phyloP scores from a whole-genome alignment of 2,329 filamentous ascomycete genomes.

The Chrysosporium queenslandicum region DNA sequence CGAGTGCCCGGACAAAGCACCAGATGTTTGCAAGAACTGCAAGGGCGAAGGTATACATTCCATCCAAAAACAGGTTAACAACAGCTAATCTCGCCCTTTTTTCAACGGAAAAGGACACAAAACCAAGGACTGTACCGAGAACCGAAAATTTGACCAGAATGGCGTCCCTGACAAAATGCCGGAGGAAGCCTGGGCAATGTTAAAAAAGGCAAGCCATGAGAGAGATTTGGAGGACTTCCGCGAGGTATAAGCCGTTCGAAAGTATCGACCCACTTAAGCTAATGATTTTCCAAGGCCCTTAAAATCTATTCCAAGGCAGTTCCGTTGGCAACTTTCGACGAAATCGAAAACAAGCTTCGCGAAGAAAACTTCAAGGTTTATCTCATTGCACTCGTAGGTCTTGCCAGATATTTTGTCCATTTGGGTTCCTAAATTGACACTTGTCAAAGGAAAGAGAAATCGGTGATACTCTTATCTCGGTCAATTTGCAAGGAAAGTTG shows the following conservation, averaged over 20 bases:
- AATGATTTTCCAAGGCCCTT: constrained; percentile 30
- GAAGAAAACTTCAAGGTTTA: constrained; percentile 39
- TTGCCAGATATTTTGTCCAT: not conserved
- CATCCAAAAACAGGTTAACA: not conserved
- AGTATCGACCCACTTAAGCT: not conserved
- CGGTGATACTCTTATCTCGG: constrained; percentile 38
- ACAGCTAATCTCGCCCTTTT: not conserved
- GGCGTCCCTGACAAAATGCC: constrained; percentile 40
- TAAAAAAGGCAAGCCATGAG: constrained; percentile 41
- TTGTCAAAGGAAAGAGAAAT: constrained; percentile 34
- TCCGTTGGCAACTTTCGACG: constrained; percentile 37
- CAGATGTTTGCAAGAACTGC: constrained; percentile 41
- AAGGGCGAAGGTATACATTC: constrained; percentile 32
- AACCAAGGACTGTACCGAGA: constrained; percentile 37
- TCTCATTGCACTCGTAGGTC: constrained; percentile 42
- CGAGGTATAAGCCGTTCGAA: constrained; percentile 25
- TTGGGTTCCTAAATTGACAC: not conserved
- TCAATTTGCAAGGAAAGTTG: constrained; percentile 45
- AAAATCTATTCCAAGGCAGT: constrained; percentile 44
- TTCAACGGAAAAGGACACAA: constrained; percentile 33
- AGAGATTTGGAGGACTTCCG: constrained; percentile 45
- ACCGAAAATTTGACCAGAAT: constrained; percentile 37
- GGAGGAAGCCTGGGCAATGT: constrained; percentile 42
- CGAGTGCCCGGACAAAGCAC: constrained; percentile 37
- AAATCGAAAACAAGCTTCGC: constrained; percentile 44